Evolutionary conservation across 1,139 yeast genomes (phyloP).

Genomic region (Protomyces inundatus): DNA sequence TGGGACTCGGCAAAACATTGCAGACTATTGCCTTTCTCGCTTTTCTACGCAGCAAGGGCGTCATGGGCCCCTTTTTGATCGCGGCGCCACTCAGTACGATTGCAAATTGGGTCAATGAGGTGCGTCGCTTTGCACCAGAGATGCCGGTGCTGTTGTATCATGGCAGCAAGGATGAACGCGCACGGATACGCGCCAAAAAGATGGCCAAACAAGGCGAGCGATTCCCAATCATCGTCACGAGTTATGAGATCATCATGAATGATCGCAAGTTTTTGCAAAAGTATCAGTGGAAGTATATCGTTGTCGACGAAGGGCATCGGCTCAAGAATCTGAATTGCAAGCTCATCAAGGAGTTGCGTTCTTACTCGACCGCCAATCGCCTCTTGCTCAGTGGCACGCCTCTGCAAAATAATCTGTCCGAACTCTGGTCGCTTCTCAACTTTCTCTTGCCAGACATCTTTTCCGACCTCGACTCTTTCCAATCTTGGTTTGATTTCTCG

Average conservation of each 20-base stretch:
- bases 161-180: constrained; percentile 58
- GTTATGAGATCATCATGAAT: constrained; percentile 72
- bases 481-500: constrained; percentile 86
- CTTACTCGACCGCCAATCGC: constrained; percentile 56
- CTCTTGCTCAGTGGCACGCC: constrained; percentile 65
- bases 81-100: constrained; percentile 86
- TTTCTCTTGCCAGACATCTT: constrained; percentile 89
- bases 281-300: constrained; percentile 70
- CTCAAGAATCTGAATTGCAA: constrained; percentile 75
- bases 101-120: constrained; percentile 75
- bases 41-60: constrained; percentile 71
- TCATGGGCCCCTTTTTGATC: constrained; percentile 75
- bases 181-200: constrained; percentile 42
- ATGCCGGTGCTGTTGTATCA: constrained; percentile 60
- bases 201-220: constrained; percentile 34
- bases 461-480: constrained; percentile 72
- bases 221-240: constrained; percentile 61
- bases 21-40: constrained; percentile 77
- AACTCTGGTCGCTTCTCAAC: constrained; percentile 56
- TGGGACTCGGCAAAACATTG: constrained; percentile 94
- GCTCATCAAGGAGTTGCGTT: constrained; percentile 64
- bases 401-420: constrained; percentile 28
- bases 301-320: constrained; percentile 95
- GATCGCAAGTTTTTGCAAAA: constrained; percentile 54
- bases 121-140: constrained; percentile 65